Conservation (phyloP, 176 grass and related monocot species). For the Oropetium thomaeum region DNA sequence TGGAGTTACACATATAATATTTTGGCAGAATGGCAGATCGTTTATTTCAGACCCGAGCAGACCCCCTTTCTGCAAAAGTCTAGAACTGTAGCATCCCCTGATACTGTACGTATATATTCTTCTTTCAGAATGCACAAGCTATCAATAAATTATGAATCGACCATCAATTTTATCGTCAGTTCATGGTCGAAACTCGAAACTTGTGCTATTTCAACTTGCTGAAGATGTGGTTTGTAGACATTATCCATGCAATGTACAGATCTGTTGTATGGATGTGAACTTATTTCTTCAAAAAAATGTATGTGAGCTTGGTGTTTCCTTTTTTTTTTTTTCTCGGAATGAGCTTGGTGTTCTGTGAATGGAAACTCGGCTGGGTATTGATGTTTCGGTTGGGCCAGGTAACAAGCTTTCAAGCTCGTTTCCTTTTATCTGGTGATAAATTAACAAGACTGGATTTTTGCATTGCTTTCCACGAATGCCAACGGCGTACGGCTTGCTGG, state of each 20-base stretch:
- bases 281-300: too few species aligned
- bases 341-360: too few species aligned
- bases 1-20: not conserved
- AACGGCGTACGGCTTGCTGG: not conserved
- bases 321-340: too few species aligned
- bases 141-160: conserved; percentile 23
- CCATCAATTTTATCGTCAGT: conserved; percentile 4
- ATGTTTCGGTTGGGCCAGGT: too few species aligned
- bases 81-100: conserved; percentile 1
- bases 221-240: not conserved
- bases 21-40: conserved; percentile 4
- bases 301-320: too few species aligned
- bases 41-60: not conserved
- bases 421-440: not conserved
- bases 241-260: not conserved
- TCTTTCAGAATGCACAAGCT: conserved; percentile 12
- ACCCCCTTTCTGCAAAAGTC: conserved; percentile 10
- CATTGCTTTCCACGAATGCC: not conserved
- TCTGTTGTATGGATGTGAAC: too few species aligned
- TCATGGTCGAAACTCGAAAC: not conserved
- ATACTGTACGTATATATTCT: conserved; percentile 29
- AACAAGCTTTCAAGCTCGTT: not conserved
- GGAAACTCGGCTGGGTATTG: too few species aligned
- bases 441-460: not conserved
- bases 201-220: conserved; percentile 2